These are phyloP conservation scores for Claviceps sp. DNA, from an alignment of 2,329 filamentous ascomycete species.

Conservation along the genomic window DNA sequence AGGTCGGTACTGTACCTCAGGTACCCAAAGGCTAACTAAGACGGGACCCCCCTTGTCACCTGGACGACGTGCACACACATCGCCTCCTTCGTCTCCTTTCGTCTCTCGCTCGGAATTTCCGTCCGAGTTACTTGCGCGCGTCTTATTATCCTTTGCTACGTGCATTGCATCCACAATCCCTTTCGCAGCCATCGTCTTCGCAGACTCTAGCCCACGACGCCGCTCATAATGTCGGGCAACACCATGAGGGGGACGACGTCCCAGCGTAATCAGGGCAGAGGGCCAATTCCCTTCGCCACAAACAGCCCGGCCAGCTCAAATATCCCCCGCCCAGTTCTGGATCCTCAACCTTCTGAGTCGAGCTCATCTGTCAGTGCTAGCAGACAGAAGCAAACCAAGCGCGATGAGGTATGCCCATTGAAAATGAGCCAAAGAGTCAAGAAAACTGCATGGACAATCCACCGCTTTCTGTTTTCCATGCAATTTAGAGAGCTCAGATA, in stretches of 20 bases:
- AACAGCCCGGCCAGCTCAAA: constrained; percentile 48
- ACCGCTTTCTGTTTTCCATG: no score
- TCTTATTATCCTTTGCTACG: not conserved
- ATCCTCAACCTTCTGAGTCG: constrained; percentile 44
- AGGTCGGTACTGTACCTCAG: not conserved
- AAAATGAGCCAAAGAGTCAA: not conserved
- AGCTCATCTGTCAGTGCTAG: constrained; percentile 75
- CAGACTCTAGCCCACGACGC: not conserved
- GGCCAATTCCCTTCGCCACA: constrained; percentile 42
- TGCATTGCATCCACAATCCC: not conserved
- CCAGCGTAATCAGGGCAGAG: constrained; percentile 44
- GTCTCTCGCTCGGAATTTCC: not conserved
- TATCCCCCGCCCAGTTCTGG: constrained; percentile 61
- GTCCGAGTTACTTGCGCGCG: not conserved
- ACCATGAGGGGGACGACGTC: constrained; percentile 56
- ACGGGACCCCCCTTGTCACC: constrained; percentile 5
- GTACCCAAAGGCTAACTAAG: no score
- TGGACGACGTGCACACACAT: constrained; percentile 7
- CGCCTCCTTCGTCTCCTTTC: not conserved
- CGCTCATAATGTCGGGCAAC: constrained; percentile 37
- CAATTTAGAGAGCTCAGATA: not conserved
- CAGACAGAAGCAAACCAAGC: constrained; percentile 89
- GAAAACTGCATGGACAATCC: not conserved
- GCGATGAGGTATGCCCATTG: constrained; percentile 74
- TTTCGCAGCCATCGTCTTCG: not conserved